Evolutionary conservation across 768 basidiomycete genomes (phyloP).

Genomic region (Mycena rosella): DNA sequence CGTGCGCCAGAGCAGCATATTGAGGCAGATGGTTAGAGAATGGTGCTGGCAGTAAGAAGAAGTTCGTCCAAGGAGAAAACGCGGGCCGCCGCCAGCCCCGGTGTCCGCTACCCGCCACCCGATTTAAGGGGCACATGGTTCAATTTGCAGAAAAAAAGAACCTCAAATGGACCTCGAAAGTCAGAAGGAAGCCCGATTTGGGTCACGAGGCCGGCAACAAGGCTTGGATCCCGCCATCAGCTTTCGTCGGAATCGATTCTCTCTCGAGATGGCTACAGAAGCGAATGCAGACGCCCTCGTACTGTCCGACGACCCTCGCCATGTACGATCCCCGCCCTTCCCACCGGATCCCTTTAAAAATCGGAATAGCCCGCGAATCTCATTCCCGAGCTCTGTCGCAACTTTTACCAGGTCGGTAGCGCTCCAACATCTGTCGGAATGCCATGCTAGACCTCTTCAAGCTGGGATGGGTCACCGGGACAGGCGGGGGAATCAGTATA

Average conservation of each 20-base stretch:
- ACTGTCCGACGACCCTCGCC: constrained; percentile 69
- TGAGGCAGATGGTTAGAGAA: no score
- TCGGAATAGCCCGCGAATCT: constrained; percentile 84
- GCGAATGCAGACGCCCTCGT: constrained; percentile 63
- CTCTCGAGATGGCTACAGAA: constrained; percentile 8
- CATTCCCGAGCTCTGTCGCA: constrained; percentile 86
- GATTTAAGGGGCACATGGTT: constrained; percentile 1
- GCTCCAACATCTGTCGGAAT: background rate
- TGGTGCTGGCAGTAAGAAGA: background rate
- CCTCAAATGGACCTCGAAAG: no score
- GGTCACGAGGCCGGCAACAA: background rate
- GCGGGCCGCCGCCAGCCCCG: constrained; percentile 1
- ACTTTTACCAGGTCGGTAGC: constrained; percentile 74
- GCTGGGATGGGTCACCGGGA: constrained; percentile 94
- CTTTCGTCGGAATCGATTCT: constrained; percentile 25
- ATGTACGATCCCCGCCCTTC: constrained; percentile 56
- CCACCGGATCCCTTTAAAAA: constrained; percentile 18
- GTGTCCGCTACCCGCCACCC: background rate
- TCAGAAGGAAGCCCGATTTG: no score
- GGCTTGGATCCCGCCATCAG: no score
- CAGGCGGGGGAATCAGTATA: constrained; percentile 86
- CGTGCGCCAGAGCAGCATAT: constrained; percentile 12
- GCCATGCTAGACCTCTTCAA: constrained; percentile 32
- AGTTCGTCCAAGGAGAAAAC: background rate
- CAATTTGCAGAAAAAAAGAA: background rate